Base-by-base conservation (phyloP, 345 rosid species). In the Populus ilicifolia region DNA sequence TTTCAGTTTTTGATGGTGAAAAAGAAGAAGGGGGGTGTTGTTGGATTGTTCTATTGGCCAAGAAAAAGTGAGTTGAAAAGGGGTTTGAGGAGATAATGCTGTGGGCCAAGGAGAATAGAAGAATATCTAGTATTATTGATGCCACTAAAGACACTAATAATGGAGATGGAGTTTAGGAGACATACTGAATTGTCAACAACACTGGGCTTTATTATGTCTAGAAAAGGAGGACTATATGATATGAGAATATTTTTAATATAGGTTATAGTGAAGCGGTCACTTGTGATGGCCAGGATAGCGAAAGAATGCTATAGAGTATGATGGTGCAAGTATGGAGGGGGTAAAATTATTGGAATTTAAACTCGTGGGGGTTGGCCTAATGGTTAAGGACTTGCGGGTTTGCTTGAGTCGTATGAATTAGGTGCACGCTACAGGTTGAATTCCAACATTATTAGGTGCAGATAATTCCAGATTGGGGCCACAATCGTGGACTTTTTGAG, bases 101-200 rank as follows among this genome's bases (percentile, higher is more conserved):
- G 83, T 64, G 71, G 83, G 79, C 75, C 78, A 36, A 29, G 7
- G 63, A 17, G 64, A 67, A 48, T 71, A 13, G 30, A 30, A 64
- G 35, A 80, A 75, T 74, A 59, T 69, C 67, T 29, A 16, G 77
- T 67, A 67, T 73, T 52, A 78, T 72, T 72, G 81, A 66, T 64
- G 66, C 29, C 81, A 72, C 44, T 14, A 27, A 39, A 39, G 71
- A 50, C 77, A 52, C 72, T 23, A 39, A 68, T 56, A 59, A 56
- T 79, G 73, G 73, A 68, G 76, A 65, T 25, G 77, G 68, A 52
- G 36, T 67, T 23, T 33, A 36, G 56, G 67, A 66, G 76, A 70
- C 76, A 71, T 18, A 72, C 71, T 50, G 74, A 62, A 56, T 72
- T 71, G 13, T 66, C 72, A 65, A 38, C 67, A 64, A 35, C 63